These are phyloP conservation scores for Herpotrichia juniperi DNA, from an alignment of 2,329 filamentous ascomycete species.

Conservation along the genomic window DNA sequence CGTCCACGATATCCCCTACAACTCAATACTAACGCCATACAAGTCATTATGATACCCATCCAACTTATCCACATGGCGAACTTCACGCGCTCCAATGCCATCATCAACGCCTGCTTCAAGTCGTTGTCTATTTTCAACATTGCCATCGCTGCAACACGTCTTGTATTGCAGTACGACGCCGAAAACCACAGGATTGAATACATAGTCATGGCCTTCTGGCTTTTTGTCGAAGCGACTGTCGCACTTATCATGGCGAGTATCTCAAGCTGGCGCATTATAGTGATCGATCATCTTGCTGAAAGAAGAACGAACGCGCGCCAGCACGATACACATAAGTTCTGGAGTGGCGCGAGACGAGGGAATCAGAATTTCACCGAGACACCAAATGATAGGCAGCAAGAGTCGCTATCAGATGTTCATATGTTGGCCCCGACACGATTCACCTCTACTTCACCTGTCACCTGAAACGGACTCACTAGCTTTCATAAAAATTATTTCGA, in stretches of 20 bases:
- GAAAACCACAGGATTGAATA: conserved; percentile 10
- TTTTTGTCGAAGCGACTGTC: conserved; percentile 17
- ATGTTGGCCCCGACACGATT: background rate
- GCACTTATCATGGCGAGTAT: conserved; percentile 16
- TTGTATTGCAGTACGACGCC: conserved; percentile 17
- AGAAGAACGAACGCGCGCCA: background rate
- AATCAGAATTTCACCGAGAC: too few species aligned
- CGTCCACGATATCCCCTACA: background rate
- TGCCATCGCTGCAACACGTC: conserved; percentile 14
- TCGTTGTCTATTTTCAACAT: conserved; percentile 15
- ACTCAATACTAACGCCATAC: conserved; percentile 4
- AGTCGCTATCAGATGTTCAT: background rate
- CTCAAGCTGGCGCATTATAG: conserved; percentile 18
- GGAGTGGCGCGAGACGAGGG: too few species aligned
- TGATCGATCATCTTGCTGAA: conserved; percentile 12
- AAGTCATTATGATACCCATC: conserved; percentile 17
- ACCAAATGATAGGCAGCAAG: too few species aligned
- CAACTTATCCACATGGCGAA: conserved; percentile 22
- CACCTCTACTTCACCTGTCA: too few species aligned
- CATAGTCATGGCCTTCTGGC: conserved; percentile 11
- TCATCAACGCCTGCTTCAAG: conserved; percentile 21
- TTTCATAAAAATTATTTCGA: too few species aligned
- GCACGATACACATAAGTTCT: too few species aligned
- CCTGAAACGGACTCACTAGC: too few species aligned
- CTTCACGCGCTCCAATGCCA: conserved; percentile 12